These are phyloP conservation scores for Beverwykella pulmonaria DNA, from an alignment of 495 filamentous ascomycete genomes.

Conservation along the genomic window DNA sequence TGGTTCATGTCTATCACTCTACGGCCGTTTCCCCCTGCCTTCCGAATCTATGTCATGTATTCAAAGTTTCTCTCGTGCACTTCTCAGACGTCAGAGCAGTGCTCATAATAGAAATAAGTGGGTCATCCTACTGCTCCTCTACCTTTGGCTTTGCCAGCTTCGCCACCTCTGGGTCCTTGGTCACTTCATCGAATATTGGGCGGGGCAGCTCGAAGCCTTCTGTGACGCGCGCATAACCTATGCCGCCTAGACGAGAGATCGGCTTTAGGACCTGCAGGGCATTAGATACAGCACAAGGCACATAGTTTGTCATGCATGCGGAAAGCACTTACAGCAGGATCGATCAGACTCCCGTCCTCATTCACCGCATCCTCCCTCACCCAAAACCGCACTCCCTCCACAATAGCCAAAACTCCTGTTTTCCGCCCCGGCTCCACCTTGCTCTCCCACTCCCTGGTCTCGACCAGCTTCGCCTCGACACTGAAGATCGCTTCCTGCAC, in stretches of 20 bases:
- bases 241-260: slow-evolving; percentile 78
- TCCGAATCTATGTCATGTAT: neutral
- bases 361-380: slow-evolving; percentile 86
- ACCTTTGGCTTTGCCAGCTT: slow-evolving; percentile 45
- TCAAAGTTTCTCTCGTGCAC: neutral
- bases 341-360: slow-evolving; percentile 69
- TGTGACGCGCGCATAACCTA: slow-evolving; percentile 72
- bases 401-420: slow-evolving; percentile 70
- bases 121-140: slow-evolving; percentile 18
- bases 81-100: slow-evolving; percentile 1
- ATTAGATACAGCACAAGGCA: neutral
- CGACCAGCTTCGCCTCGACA: slow-evolving; percentile 77
- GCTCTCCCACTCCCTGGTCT: slow-evolving; percentile 76
- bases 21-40: no score
- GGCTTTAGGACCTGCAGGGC: slow-evolving; percentile 59
- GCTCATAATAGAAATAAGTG: neutral
- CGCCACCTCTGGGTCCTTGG: slow-evolving; percentile 49
- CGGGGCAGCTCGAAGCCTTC: slow-evolving; percentile 78
- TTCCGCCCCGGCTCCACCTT: slow-evolving; percentile 67
- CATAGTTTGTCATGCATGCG: neutral
- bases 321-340: slow-evolving; percentile 55
- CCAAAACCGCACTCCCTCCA: slow-evolving; percentile 90
- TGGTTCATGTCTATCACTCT: no score
- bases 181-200: slow-evolving; percentile 64
- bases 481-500: slow-evolving; percentile 81